These are phyloP conservation scores for Lachnellula subtilissima DNA, from an alignment of 2,329 filamentous ascomycete genomes.

Conservation along the genomic window DNA sequence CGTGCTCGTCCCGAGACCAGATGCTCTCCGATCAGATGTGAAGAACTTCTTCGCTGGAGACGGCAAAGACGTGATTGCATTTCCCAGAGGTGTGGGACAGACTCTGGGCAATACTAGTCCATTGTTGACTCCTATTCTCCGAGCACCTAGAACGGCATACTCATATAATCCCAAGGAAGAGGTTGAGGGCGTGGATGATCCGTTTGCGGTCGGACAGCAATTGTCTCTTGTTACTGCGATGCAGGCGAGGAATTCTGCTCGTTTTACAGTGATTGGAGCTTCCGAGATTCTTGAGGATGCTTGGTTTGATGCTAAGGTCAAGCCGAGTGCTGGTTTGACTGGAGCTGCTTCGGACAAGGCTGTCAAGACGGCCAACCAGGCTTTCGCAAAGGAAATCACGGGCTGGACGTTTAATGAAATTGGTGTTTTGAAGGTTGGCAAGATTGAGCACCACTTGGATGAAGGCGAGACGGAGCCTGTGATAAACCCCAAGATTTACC, in stretches of 20 bases:
- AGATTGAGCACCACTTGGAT: constrained; percentile 70
- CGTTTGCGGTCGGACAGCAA: constrained; percentile 80
- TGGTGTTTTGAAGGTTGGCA: constrained; percentile 80
- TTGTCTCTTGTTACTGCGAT: constrained; percentile 77
- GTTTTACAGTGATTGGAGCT: constrained; percentile 79
- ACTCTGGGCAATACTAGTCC: constrained; percentile 70
- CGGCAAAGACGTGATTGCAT: constrained; percentile 59
- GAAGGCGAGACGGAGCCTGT: constrained; percentile 48
- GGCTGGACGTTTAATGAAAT: constrained; percentile 96
- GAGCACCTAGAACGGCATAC: constrained; percentile 81
- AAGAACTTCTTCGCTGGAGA: constrained; percentile 73
- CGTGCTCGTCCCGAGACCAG: constrained; percentile 68
- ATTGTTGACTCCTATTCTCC: constrained; percentile 75
- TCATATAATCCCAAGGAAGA: constrained; percentile 93
- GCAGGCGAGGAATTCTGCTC: constrained; percentile 90
- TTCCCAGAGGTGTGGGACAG: constrained; percentile 78
- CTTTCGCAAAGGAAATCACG: constrained; percentile 79
- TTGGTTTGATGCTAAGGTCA: constrained; percentile 81
- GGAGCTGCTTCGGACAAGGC: constrained; percentile 41
- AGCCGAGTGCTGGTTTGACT: constrained; percentile 38
- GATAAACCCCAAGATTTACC: constrained; percentile 82
- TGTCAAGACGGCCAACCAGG: constrained; percentile 68
- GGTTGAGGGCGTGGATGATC: constrained; percentile 65
- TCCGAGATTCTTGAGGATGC: constrained; percentile 81
- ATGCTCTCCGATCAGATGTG: constrained; percentile 59